Base-by-base conservation (phyloP, 2,329 filamentous ascomycete species). In the Aschersonia sp. region DNA sequence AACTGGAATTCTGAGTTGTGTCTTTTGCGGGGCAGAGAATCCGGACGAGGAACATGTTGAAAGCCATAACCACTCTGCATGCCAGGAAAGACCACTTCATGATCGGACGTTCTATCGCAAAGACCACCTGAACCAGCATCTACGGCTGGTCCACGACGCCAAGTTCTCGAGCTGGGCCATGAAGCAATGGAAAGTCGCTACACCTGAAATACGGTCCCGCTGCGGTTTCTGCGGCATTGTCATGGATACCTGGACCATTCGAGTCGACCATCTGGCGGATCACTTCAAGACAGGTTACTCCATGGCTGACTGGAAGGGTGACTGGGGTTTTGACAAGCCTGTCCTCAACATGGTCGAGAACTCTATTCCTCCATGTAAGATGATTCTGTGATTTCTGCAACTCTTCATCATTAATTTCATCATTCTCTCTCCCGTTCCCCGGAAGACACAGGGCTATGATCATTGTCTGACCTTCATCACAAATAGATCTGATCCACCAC, bases 291-390 rank as follows among this genome's bases (percentile, higher is more conserved):
- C 70, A 30, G 78, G 79, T 64, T 75, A 73, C 53, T 77, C 74
- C 56, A 83, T 83, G 78, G 75, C 74, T 52, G 76, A 82, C 61
- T 83, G 79, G 79, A 79, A 80, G 69, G 79, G 79, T 66, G 78
- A 80, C 62, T 82, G 78, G 78, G 79, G 79, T 69, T 82, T 83
- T 52, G 78, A 82, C 48, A 65, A 67, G 31, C 72, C 75, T 38
- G 72, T 82, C 42, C 66, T 80, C 54, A 70, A 78, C 52, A 74
- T 81, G 68, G 74, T 82, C 56, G 78, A 82, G 61, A 82, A 82
- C 57, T 78, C 77, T 44, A 80, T 83, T 50, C 79, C 78, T 47
- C 78, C 78, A 45, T 82, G 76, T 79, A 71, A 65, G 64, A 59
- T 59, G 59, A 56, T 51, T 62, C 45, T 59, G 57, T 50, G 62